Evolutionary conservation across 2,329 filamentous ascomycete species (phyloP).

Genomic region (Penicillium sclerotigenum): DNA sequence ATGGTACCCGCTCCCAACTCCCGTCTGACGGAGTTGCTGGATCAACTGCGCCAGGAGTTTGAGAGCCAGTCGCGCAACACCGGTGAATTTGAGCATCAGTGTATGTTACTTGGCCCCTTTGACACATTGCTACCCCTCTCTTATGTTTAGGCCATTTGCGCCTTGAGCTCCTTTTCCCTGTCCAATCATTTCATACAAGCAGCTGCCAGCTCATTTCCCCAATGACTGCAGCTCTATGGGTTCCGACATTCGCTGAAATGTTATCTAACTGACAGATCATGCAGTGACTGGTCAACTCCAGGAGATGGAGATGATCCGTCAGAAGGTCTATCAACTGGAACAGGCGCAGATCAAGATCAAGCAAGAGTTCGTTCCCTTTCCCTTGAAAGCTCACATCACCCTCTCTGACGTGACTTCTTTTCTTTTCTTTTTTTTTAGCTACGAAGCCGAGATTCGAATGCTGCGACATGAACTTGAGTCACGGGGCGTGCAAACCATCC

Average conservation of each 20-base stretch:
- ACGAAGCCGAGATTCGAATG: conserved; percentile 84
- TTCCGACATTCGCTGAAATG: conserved; percentile 21
- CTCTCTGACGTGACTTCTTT: conserved; percentile 11
- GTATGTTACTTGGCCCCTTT: conserved; percentile 57
- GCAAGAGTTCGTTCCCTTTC: conserved; percentile 67
- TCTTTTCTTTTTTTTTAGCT: conserved; percentile 53
- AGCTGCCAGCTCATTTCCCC: conserved; percentile 9
- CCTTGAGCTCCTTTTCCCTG: neutral
- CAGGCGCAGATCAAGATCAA: conserved; percentile 85
- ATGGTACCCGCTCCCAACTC: conserved; percentile 68
- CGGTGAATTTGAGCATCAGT: conserved; percentile 87
- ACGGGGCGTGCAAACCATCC: conserved; percentile 60
- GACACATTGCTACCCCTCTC: neutral
- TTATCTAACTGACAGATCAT: conserved; percentile 30
- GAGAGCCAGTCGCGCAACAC: conserved; percentile 77
- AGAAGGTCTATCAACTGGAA: conserved; percentile 91
- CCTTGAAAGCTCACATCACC: neutral
- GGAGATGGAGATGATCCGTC: conserved; percentile 90
- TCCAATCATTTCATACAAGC: conserved; percentile 1
- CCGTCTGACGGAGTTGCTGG: conserved; percentile 86
- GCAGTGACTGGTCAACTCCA: conserved; percentile 85
- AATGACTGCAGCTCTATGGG: conserved; percentile 11
- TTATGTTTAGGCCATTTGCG: neutral
- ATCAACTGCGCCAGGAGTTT: conserved; percentile 86
- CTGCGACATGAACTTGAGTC: conserved; percentile 84